A percentile compares a stretch with the other conserved stretches of the same genome.
phyloP scores from a whole-genome alignment of 805 yeast genomes.

The Metschnikowia amazonensis region DNA sequence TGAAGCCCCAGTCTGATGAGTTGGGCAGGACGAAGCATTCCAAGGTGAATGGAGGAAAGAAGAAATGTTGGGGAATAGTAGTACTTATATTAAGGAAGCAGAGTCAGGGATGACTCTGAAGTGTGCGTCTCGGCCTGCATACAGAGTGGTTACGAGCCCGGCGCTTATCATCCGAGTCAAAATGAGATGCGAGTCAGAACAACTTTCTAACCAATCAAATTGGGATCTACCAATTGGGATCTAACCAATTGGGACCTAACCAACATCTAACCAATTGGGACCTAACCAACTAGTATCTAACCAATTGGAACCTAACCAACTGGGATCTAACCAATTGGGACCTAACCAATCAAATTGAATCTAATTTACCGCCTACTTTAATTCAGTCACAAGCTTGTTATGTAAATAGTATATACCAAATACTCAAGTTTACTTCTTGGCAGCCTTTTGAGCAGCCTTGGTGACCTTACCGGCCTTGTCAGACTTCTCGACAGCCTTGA shows the following conservation, averaged over 20 bases:
- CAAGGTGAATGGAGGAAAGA: background rate
- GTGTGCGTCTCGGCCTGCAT: background rate
- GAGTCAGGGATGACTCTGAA: conserved; percentile 4
- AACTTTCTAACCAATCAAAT: no score
- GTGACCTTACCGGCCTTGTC: conserved; percentile 90
- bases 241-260: no score
- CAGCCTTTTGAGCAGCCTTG: conserved; percentile 80
- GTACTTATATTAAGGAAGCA: background rate
- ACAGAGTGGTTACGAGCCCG: background rate
- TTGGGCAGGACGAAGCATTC: background rate
- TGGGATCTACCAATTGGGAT: no score
- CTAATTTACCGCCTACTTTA: no score
- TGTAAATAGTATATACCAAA: conserved; percentile 9
- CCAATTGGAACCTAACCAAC: no score
- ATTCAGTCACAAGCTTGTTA: conserved; percentile 11
- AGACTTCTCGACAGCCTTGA: conserved; percentile 89
- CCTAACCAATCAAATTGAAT: no score
- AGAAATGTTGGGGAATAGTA: background rate
- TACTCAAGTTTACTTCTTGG: conserved; percentile 53
- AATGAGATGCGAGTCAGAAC: background rate
- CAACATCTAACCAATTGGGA: no score
- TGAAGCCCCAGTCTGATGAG: background rate
- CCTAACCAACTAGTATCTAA: no score
- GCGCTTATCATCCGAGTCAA: no score
- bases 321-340: no score